Percentiles rank a stretch among this genome's conserved stretches.
phyloP scores from a whole-genome alignment of 2,329 filamentous ascomycete genomes.

The Sordariomycetes sp. region DNA sequence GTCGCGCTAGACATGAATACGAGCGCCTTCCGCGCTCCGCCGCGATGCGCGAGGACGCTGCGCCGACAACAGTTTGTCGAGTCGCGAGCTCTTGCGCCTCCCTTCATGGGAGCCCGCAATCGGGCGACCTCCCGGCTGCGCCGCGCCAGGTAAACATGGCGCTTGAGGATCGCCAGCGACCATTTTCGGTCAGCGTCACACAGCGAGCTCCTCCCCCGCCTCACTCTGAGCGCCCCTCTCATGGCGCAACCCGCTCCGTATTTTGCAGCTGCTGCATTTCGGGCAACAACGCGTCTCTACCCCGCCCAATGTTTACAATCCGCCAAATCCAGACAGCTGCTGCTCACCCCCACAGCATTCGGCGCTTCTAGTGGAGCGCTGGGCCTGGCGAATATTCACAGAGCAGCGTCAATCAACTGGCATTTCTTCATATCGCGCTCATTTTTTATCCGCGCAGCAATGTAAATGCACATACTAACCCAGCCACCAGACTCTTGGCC shows the following conservation, averaged over 20 bases:
- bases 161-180: neutral
- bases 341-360: neutral
- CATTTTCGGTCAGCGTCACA: neutral
- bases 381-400: neutral
- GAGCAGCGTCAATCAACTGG: neutral
- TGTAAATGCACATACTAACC: conserved; percentile 24
- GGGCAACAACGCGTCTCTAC: neutral
- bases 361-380: neutral
- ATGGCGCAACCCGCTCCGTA: neutral
- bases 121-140: neutral
- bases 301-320: conserved; percentile 2
- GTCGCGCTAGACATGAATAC: neutral
- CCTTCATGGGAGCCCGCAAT: neutral
- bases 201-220: neutral
- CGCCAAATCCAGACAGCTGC: neutral
- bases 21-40: neutral
- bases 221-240: neutral
- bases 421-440: neutral
- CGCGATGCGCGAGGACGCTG: neutral
- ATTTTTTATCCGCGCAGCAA: neutral
- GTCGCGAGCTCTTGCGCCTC: neutral
- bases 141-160: neutral
- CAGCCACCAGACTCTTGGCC: conserved; percentile 39
- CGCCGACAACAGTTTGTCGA: neutral
- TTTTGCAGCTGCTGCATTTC: neutral